Conservation (phyloP, 345 rosid species). For the Bruguiera parviflora region DNA sequence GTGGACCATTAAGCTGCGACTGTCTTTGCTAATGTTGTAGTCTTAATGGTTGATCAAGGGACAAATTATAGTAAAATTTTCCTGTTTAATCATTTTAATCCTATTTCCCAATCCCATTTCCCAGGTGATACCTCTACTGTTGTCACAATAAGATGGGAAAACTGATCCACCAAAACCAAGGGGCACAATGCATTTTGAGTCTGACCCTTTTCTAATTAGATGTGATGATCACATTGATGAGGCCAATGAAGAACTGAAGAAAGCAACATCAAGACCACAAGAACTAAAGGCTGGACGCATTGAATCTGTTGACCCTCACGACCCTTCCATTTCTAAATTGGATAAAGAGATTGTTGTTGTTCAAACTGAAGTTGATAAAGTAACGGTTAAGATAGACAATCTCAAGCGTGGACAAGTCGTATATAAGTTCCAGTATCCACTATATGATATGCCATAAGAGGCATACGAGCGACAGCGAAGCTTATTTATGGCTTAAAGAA, state of each 20-base stretch:
- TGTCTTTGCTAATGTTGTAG: too few species aligned
- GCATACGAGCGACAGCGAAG: not conserved
- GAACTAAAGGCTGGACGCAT: not conserved
- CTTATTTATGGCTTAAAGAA: too few species aligned
- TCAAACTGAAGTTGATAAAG: not conserved
- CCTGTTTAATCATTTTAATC: not conserved
- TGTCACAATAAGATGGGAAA: not conserved
- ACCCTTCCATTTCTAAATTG: not conserved
- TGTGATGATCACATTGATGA: not conserved
- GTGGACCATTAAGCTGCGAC: not conserved
- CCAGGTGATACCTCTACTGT: not conserved
- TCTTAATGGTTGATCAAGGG: too few species aligned
- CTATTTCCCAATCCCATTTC: not conserved
- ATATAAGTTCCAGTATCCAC: not conserved
- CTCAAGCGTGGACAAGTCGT: not conserved
- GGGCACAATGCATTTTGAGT: not conserved
- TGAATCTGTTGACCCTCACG: not conserved
- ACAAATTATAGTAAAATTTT: not conserved
- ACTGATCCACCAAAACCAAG: not conserved
- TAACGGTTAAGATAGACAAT: fast-evolving
- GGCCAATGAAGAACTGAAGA: not conserved
- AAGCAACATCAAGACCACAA: not conserved
- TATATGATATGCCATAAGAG: not conserved
- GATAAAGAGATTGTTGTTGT: not conserved
- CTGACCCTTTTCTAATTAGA: not conserved